phyloP scores from a whole-genome alignment of 192 early-diverging fungal genomes.

The Pilobolus umbonatus region DNA sequence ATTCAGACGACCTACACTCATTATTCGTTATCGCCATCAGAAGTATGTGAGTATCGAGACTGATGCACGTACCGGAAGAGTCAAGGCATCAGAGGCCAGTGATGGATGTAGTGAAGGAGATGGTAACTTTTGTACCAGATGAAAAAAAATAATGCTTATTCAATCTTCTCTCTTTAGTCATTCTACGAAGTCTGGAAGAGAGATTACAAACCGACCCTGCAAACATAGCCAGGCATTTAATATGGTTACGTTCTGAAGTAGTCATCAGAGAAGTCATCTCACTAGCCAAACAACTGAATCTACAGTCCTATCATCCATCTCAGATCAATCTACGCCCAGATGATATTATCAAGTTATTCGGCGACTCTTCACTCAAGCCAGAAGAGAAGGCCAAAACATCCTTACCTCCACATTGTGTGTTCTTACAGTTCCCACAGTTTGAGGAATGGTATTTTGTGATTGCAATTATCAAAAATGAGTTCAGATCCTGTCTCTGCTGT shows the following conservation, averaged over 20 bases:
- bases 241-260: conserved; percentile 33
- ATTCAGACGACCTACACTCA: conserved; percentile 15
- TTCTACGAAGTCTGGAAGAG: conserved; percentile 28
- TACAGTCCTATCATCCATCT: conserved; percentile 27
- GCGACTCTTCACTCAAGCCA: conserved; percentile 9
- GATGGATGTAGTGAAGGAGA: conserved; percentile 41
- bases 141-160: background rate
- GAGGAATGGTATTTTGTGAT: conserved; percentile 36
- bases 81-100: conserved; percentile 41
- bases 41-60: conserved; percentile 44
- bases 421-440: conserved; percentile 35
- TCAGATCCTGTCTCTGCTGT: conserved; percentile 28
- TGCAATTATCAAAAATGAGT: conserved; percentile 27
- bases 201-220: conserved; percentile 29
- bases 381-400: conserved; percentile 14
- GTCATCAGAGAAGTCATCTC: conserved; percentile 33
- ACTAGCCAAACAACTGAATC: conserved; percentile 33
- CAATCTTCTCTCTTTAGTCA: conserved; percentile 8
- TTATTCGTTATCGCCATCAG: conserved; percentile 41
- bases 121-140: conserved; percentile 28
- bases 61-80: conserved; percentile 43
- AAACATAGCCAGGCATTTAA: conserved; percentile 25
- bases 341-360: conserved; percentile 27
- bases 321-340: conserved; percentile 29
- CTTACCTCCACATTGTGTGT: conserved; percentile 31